Conservation (phyloP, 305 asterid species). For the Fraxinus greggii region DNA sequence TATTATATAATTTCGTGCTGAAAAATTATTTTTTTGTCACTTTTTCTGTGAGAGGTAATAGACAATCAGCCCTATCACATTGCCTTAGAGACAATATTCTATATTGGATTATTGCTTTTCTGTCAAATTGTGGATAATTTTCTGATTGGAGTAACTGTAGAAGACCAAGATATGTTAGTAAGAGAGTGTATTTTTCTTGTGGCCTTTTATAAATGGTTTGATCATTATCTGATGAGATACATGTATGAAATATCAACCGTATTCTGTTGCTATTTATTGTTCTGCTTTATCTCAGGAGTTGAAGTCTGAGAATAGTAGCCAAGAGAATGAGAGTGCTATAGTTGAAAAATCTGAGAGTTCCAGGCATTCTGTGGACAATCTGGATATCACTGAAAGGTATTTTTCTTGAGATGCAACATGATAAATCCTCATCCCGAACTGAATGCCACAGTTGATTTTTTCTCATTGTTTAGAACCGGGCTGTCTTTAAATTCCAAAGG, state of each 20-base stretch:
- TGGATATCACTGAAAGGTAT: slow-evolving; percentile 56
- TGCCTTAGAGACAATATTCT: neutral
- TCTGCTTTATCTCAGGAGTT: slow-evolving; percentile 45
- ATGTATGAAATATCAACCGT: neutral
- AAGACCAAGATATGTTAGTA: neutral
- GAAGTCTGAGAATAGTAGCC: slow-evolving; percentile 39
- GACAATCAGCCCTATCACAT: neutral
- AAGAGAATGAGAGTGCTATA: slow-evolving; percentile 46
- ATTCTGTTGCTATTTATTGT: slow-evolving; percentile 8
- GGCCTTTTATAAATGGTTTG: neutral
- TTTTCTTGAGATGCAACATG: slow-evolving; percentile 8
- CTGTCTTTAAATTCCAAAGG: neutral
- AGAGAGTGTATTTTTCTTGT: neutral
- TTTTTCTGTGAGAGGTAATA: neutral
- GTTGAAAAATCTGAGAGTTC: slow-evolving; percentile 51
- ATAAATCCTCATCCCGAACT: neutral
- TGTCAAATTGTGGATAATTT: slow-evolving; percentile 1
- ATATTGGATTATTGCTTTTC: neutral
- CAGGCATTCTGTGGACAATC: slow-evolving; percentile 43
- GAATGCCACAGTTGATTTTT: neutral
- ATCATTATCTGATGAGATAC: neutral
- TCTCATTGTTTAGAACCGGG: neutral
- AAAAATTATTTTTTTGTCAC: neutral
- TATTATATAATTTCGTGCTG: neutral
- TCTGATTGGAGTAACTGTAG: neutral